Base-by-base conservation (phyloP, 2,329 filamentous ascomycete genomes). In the Exophiala xenobiotica region DNA sequence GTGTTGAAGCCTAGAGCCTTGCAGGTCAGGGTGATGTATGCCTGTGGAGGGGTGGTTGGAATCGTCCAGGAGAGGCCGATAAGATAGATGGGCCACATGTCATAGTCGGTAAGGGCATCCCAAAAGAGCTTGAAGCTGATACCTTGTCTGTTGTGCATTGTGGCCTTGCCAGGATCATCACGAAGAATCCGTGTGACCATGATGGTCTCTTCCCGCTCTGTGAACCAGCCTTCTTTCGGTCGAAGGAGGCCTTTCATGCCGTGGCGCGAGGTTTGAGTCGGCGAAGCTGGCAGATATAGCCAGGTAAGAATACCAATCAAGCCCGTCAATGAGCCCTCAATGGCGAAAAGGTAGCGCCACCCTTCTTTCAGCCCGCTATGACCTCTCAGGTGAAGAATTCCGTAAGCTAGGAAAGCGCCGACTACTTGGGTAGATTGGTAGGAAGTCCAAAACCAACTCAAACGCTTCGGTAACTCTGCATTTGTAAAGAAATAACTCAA, bases 401-500 rank as follows among this genome's bases (percentile, higher is more conserved):
- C 59, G 12, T 56, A 60, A 2, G 59, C 59, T 5, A 61, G 51
- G 23, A 61, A 56, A 3, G 57, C 59, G 8, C 56, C 56, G n/a
- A 61, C 40, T 19, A 61, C 53, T 26, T 58, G 64, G 3, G 59
- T 58, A 5, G 52, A 53, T 26, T 60, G 59, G 9, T 86, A 81
- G 0, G 84, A 78, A 0, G 82, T 81, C 87, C 86, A 90, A 70
- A 90, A 90, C 62, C 76, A 81, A 59, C 81, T 80, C 14, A 90
- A 70, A 1, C 87, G 78, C 8, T 79, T 77, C 0, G 86, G 85
- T 0, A 91, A 72, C 64, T 90, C 87, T 46, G 76, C 76, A 0
- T 81, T 81, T 39, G 81, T 90, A 70, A 90, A 91, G 68, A 86
- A 91, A 67, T 90, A 90, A 38, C 16, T 61, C 11, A 61, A 48